Base-by-base conservation (phyloP, 2,329 filamentous ascomycete genomes). In the Xylaria sp. region DNA sequence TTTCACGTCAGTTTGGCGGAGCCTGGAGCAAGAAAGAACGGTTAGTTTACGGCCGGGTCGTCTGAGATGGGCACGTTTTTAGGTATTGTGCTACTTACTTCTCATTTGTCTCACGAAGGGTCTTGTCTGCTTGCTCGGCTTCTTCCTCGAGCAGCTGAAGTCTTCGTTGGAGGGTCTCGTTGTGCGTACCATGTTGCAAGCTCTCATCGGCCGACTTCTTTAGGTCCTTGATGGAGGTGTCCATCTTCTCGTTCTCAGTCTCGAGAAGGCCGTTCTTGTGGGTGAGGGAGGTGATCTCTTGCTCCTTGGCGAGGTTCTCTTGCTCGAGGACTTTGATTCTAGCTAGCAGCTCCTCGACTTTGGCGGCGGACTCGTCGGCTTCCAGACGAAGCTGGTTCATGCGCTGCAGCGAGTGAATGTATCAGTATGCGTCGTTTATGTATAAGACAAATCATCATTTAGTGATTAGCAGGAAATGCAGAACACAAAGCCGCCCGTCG, bases 1-100 rank as follows among this genome's bases (percentile, higher is more conserved):
- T 88, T 98, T 98, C 85, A 98, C 94, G 82, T 99, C 96, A 85
- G 96, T 98, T 86, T 97, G 94, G 82, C 96, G 94, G 80, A 98
- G 93, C 86, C 96, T 99, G 51, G 71, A 56, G 47, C 24, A 11
- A 51, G 11, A 32, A 19, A 48, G 12, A 0, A 19, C 45, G 30
- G 47, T 71, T 57, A 71, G 69, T 61, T 57, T 36, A 4, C 36
- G 61, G 45, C 9, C 21, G 19, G 11, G 36, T 21, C 6, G 30
- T 34, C 11, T 58, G 6, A 34, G 32, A 19, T 45, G 14, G 51
- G 30, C 39, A 32, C 24, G 4, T 4, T 11, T 30, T 7, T 27
- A 42, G 54, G 30, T 11, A 21, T 27, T 34, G 39, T 30, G 65
- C 57, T 50, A 85, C 93, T 79, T 90, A 99, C 96, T 98, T 98